These are phyloP conservation scores for Pichia heedii DNA, from an alignment of 805 yeast species.

Conservation along the genomic window DNA sequence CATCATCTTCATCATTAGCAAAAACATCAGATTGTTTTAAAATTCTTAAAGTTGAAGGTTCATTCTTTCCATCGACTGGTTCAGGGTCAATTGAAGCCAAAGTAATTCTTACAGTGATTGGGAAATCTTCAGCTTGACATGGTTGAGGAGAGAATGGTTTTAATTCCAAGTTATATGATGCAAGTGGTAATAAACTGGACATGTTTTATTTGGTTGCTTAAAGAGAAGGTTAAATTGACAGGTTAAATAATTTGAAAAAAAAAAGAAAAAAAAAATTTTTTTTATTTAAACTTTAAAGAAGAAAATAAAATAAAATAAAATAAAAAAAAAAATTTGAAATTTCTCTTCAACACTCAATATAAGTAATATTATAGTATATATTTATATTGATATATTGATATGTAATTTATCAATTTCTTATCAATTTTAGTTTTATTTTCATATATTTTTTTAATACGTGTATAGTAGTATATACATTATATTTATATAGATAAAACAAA, in stretches of 20 bases:
- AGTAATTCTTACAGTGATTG: slow-evolving; percentile 84
- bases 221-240: no score
- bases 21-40: slow-evolving; percentile 52
- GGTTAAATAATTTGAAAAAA: neutral
- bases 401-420: no score
- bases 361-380: no score
- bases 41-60: slow-evolving; percentile 85
- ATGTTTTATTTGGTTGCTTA: slow-evolving; percentile 26
- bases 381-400: no score
- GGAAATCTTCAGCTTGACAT: slow-evolving; percentile 78
- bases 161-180: slow-evolving; percentile 78
- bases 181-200: slow-evolving; percentile 73
- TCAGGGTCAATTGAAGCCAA: slow-evolving; percentile 94
- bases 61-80: slow-evolving; percentile 67
- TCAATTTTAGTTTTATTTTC: no score
- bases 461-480: no score
- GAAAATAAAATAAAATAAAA: neutral
- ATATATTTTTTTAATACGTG: no score
- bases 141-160: slow-evolving; percentile 83
- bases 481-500: no score
- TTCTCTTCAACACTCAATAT: no score
- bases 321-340: neutral
- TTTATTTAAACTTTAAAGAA: no score
- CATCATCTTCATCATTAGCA: slow-evolving; percentile 37
- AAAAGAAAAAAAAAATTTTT: neutral